These are phyloP conservation scores for Haberlea rhodopensis DNA, from an alignment of 257 asterid species.

Conservation along the genomic window DNA sequence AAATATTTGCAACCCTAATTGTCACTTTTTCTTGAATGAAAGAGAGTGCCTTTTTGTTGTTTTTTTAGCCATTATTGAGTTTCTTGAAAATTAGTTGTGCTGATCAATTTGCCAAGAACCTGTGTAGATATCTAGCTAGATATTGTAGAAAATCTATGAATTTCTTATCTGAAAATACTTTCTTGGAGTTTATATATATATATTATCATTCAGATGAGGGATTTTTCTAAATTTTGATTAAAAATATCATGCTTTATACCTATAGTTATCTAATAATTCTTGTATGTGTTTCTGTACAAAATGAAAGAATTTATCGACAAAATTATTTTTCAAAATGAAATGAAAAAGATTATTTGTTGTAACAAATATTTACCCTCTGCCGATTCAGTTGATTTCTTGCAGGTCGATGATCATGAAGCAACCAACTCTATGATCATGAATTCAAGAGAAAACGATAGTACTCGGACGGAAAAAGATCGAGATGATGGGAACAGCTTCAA, in stretches of 20 bases:
- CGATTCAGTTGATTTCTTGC: neutral
- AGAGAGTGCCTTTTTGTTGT: neutral
- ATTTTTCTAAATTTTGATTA: neutral
- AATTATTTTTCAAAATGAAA: no score
- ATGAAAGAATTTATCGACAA: no score
- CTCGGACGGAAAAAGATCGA: constrained; percentile 41
- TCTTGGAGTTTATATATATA: neutral
- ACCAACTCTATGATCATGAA: constrained; percentile 50
- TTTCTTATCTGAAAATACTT: neutral
- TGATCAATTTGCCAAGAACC: no score
- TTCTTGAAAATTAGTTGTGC: neutral
- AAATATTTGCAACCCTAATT: constrained; percentile 14
- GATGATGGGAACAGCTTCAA: constrained; percentile 28
- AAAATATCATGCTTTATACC: neutral
- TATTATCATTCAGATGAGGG: neutral
- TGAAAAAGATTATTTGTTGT: no score
- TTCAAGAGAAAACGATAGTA: constrained; percentile 35
- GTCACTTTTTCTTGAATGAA: neutral
- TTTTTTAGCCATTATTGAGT: neutral
- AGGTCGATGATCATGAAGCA: no score
- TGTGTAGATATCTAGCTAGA: no score
- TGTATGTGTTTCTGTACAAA: neutral
- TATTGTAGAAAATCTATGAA: constrained; percentile 11
- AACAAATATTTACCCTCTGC: no score
- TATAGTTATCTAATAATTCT: neutral